Conservation (phyloP, 768 basidiomycete genomes). For the Cyclocybe cylindracea region DNA sequence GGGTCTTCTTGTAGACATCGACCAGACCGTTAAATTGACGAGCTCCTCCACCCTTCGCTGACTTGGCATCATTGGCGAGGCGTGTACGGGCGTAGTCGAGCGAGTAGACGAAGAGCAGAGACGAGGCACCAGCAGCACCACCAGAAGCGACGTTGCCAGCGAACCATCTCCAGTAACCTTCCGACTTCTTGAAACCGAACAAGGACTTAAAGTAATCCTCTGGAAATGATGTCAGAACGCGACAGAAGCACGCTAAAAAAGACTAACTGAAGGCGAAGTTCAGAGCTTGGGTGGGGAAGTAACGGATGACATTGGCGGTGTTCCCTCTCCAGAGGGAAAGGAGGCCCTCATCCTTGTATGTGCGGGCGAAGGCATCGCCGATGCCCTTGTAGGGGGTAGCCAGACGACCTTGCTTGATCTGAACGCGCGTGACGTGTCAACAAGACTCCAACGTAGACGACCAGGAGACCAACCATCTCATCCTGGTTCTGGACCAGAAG, state of each 20-base stretch:
- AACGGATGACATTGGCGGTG: slow-evolving; percentile 99
- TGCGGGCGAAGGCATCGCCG: slow-evolving; percentile 86
- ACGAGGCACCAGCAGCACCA: slow-evolving; percentile 99
- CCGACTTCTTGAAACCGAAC: slow-evolving; percentile 97
- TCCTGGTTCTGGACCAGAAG: slow-evolving; percentile 98
- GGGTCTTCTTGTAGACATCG: slow-evolving; percentile 97
- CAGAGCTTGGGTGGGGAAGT: slow-evolving; percentile 99
- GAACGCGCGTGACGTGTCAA: slow-evolving; percentile 36
- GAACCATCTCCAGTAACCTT: slow-evolving; percentile 99
- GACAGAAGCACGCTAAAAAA: background rate
- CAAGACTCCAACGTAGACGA: slow-evolving; percentile 2
- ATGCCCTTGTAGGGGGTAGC: slow-evolving; percentile 96
- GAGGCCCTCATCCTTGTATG: slow-evolving; percentile 94
- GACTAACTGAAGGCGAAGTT: slow-evolving; percentile 99
- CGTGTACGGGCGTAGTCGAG: slow-evolving; percentile 99
- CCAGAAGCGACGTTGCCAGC: slow-evolving; percentile 97
- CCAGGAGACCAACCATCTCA: slow-evolving; percentile 81
- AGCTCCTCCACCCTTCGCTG: slow-evolving; percentile 83
- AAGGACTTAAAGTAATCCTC: slow-evolving; percentile 99
- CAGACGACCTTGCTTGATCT: slow-evolving; percentile 99
- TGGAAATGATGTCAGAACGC: slow-evolving; percentile 27
- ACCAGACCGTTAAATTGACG: slow-evolving; percentile 99
- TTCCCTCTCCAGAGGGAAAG: slow-evolving; percentile 98
- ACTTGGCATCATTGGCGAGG: slow-evolving; percentile 97
- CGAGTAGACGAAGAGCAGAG: slow-evolving; percentile 99